phyloP scores from a whole-genome alignment of 192 early-diverging fungal species.

The Coemansia reversa region DNA sequence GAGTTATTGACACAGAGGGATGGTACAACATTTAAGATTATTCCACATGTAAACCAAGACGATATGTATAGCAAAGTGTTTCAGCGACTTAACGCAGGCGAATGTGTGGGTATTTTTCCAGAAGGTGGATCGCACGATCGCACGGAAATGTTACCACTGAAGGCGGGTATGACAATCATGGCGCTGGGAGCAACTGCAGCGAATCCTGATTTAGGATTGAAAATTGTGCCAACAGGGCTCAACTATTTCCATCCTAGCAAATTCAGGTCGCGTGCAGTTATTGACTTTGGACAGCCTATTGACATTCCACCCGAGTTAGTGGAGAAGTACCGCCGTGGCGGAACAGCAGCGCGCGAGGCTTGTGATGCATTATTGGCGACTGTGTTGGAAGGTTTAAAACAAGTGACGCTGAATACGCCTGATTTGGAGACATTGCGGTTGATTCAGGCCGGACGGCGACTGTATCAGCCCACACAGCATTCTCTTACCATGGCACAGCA shows the following conservation, averaged over 20 bases:
- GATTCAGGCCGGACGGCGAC: slow-evolving; percentile 88
- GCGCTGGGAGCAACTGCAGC: slow-evolving; percentile 86
- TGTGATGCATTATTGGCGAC: slow-evolving; percentile 75
- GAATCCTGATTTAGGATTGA: slow-evolving; percentile 81
- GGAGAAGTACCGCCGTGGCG: slow-evolving; percentile 80
- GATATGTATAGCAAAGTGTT: slow-evolving; percentile 85
- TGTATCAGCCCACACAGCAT: slow-evolving; percentile 86
- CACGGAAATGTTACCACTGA: slow-evolving; percentile 92
- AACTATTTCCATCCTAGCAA: slow-evolving; percentile 95
- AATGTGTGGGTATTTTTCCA: slow-evolving; percentile 95
- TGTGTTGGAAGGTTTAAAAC: slow-evolving; percentile 76
- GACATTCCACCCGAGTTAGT: slow-evolving; percentile 75
- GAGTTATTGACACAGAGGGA: slow-evolving; percentile 60
- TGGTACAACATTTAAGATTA: slow-evolving; percentile 63
- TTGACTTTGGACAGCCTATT: slow-evolving; percentile 95
- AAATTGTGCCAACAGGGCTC: slow-evolving; percentile 89
- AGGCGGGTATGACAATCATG: slow-evolving; percentile 84
- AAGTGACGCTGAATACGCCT: slow-evolving; percentile 88
- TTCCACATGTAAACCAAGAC: slow-evolving; percentile 87
- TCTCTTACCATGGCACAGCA: slow-evolving; percentile 83
- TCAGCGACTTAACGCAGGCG: slow-evolving; percentile 66
- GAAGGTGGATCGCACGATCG: slow-evolving; percentile 98
- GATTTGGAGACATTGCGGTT: slow-evolving; percentile 86
- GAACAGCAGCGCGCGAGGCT: slow-evolving; percentile 78
- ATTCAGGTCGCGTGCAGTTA: slow-evolving; percentile 96